These are phyloP conservation scores for Xylaria sp. DNA, from an alignment of 2,329 filamentous ascomycete species.

Conservation along the genomic window DNA sequence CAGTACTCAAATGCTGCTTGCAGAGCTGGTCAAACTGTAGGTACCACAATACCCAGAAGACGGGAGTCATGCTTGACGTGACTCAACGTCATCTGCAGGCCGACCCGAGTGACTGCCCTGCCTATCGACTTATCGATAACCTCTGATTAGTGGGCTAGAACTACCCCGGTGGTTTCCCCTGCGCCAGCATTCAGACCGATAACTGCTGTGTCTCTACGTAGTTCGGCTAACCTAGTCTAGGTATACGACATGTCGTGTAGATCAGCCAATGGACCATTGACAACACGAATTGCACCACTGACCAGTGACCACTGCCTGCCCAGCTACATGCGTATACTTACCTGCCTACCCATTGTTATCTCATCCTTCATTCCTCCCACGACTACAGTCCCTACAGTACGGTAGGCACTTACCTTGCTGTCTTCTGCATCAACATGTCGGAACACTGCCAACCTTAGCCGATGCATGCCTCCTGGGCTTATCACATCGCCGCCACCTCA, in stretches of 20 bases:
- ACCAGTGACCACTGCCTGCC: too few species aligned
- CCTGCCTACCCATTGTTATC: conserved; percentile 13
- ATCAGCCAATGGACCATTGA: conserved; percentile 18
- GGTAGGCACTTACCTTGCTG: neutral
- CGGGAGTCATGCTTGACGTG: conserved; percentile 21
- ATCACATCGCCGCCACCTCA: conserved; percentile 17
- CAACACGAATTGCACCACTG: conserved; percentile 6
- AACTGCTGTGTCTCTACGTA: neutral
- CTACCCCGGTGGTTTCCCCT: neutral
- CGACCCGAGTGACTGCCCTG: neutral
- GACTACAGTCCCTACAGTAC: neutral
- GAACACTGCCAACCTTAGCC: conserved; percentile 18
- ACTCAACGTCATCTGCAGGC: conserved; percentile 35
- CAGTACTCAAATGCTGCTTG: neutral
- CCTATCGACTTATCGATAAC: conserved; percentile 33
- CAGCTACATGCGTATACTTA: too few species aligned
- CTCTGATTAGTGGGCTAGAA: conserved; percentile 1
- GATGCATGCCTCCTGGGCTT: conserved; percentile 16
- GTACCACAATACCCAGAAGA: neutral
- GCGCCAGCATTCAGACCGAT: conserved; percentile 3
- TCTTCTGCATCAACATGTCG: conserved; percentile 16
- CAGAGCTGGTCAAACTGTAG: neutral
- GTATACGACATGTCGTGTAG: neutral
- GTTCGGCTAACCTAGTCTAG: neutral
- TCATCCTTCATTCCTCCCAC: neutral